Evolutionary conservation across 169 alveolate genomes (phyloP).

Genomic region (Plasmodium gaboni): DNA sequence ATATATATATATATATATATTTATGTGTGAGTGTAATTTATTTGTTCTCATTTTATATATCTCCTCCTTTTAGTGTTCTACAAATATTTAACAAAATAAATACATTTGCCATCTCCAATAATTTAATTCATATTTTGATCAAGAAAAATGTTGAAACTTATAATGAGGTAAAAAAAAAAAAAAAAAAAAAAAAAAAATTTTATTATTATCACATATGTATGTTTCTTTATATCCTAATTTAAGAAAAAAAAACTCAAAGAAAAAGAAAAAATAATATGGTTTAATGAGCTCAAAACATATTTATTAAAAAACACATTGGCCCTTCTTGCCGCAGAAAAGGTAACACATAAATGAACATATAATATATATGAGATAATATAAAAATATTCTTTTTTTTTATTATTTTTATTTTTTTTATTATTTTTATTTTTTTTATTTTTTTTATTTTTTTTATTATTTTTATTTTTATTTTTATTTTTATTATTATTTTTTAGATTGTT

Average conservation of each 20-base stretch:
- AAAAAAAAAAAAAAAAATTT: background rate
- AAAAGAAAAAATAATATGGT: constrained; percentile 9
- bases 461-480: no score
- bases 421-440: no score
- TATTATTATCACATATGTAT: background rate
- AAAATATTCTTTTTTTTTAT: background rate
- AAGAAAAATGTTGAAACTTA: background rate
- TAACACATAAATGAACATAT: background rate
- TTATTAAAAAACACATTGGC: constrained; percentile 38
- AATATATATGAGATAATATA: background rate
- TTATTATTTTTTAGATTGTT: constrained; percentile 35
- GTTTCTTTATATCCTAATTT: background rate
- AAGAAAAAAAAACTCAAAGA: constrained; percentile 6
- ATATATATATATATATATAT: no score
- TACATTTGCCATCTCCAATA: constrained; percentile 10
- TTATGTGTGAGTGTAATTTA: no score
- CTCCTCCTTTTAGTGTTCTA: constrained; percentile 3
- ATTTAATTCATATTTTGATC: constrained; percentile 14
- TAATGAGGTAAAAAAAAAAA: constrained; percentile 17
- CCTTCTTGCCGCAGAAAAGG: constrained; percentile 42
- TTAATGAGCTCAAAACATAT: constrained; percentile 2
- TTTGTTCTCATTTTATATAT: no score
- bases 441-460: no score
- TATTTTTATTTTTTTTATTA: no score
- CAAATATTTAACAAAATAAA: constrained; percentile 44